Conservation (phyloP, 163 green algal species). For the Scenedesmus sp. region DNA sequence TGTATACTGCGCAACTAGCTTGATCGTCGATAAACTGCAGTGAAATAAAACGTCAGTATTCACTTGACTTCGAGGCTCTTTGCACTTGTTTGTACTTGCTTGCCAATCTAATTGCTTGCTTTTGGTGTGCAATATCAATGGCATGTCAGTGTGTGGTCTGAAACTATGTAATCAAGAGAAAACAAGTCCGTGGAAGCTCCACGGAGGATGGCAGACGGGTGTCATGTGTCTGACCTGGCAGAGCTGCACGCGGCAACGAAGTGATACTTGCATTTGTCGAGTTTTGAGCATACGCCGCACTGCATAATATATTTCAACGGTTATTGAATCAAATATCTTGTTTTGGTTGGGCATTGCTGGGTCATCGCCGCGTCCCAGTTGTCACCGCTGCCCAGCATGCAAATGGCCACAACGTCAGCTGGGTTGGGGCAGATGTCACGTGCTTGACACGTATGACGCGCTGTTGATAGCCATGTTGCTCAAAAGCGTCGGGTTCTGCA, state of each 20-base stretch:
- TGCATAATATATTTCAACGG: neutral
- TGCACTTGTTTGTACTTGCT: neutral
- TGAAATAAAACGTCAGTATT: neutral
- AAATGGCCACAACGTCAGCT: neutral
- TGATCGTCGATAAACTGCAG: neutral
- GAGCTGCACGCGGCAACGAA: neutral
- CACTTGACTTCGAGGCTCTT: neutral
- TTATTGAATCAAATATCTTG: no score
- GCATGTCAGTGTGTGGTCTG: neutral
- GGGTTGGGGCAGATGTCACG: no score
- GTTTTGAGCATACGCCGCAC: neutral
- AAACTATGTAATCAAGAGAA: neutral
- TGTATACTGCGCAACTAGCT: neutral
- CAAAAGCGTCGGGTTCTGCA: neutral
- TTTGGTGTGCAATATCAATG: neutral
- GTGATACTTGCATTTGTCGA: neutral
- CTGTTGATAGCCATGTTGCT: neutral
- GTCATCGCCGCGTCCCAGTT: neutral
- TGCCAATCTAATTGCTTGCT: neutral
- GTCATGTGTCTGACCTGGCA: slow-evolving; percentile 8
- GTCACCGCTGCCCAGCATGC: neutral
- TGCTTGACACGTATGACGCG: neutral
- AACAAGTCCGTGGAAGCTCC: neutral
- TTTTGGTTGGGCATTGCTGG: no score
- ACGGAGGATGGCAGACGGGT: neutral